Percentiles rank a stretch among this genome's conserved stretches.
phyloP scores from a whole-genome alignment of 108 stramenopile genomes.

The Mediolabrus comicus region DNA sequence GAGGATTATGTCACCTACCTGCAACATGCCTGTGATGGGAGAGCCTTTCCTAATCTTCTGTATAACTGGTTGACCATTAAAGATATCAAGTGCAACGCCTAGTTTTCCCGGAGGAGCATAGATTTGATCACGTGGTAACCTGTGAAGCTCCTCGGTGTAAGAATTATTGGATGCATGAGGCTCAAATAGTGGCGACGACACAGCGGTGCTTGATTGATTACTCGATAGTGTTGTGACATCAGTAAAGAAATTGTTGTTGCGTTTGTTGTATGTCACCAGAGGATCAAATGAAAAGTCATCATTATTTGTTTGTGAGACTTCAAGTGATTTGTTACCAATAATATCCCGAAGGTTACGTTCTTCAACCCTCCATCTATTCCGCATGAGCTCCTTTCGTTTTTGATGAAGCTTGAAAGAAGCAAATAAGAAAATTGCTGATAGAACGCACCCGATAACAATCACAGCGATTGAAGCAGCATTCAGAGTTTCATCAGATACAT shows the following conservation, averaged over 20 bases:
- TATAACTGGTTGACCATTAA: constrained; percentile 64
- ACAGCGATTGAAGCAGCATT: neutral
- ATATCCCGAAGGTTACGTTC: neutral
- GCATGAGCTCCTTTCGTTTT: neutral
- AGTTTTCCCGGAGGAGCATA: constrained; percentile 67
- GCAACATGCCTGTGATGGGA: constrained; percentile 42
- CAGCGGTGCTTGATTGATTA: neutral
- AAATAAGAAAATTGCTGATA: neutral
- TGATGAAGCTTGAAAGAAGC: neutral
- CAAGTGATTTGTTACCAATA: neutral
- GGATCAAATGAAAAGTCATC: constrained; percentile 5
- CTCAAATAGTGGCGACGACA: neutral
- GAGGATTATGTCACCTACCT: constrained; percentile 56
- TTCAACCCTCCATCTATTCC: neutral
- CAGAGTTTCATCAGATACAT: neutral
- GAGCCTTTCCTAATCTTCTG: constrained; percentile 49
- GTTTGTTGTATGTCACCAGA: neutral
- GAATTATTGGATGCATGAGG: neutral
- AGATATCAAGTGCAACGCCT: constrained; percentile 74
- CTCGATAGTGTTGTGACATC: neutral
- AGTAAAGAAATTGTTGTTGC: neutral
- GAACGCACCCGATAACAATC: neutral
- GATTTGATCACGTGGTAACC: constrained; percentile 1
- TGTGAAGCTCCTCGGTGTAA: constrained; percentile 4
- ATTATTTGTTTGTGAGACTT: neutral